Conservation (phyloP, 331 rosid genomes). For the Rhamnella rubrinervis region DNA sequence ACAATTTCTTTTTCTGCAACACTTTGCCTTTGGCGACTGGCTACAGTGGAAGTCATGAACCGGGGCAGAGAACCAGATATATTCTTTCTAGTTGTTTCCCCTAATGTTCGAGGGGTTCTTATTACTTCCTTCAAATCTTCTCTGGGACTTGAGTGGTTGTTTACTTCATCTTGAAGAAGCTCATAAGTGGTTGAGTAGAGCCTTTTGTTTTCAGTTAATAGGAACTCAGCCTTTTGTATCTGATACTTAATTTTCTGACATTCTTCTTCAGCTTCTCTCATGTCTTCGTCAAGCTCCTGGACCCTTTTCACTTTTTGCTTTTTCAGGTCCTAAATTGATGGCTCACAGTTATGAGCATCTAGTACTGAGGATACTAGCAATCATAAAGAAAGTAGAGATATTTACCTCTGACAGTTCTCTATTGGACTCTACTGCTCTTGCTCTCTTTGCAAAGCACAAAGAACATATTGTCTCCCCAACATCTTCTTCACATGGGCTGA, state of each 20-base stretch:
- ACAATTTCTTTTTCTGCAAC: conserved; percentile 49
- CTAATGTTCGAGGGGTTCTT: conserved; percentile 42
- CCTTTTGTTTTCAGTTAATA: conserved; percentile 47
- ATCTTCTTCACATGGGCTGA: conserved; percentile 84
- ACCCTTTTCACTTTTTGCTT: conserved; percentile 64
- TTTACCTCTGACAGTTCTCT: conserved; percentile 66
- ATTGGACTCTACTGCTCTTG: conserved; percentile 64
- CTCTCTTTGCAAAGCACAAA: conserved; percentile 83
- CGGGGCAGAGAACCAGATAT: conserved; percentile 63
- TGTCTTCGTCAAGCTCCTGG: conserved; percentile 58
- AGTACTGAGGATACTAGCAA: not conserved
- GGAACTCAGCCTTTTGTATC: conserved; percentile 49
- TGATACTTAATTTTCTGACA: conserved; percentile 46
- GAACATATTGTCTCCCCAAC: conserved; percentile 86
- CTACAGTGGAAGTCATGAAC: conserved; percentile 90
- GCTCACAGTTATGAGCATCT: not conserved
- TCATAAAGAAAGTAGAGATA: conserved; percentile 21
- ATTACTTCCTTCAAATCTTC: conserved; percentile 44
- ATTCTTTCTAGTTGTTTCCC: conserved; percentile 34
- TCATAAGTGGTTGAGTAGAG: conserved; percentile 32
- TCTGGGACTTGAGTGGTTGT: conserved; percentile 31
- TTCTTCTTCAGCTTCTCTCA: conserved; percentile 70
- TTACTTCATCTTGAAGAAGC: conserved; percentile 37
- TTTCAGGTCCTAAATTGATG: conserved; percentile 62
- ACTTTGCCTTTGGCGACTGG: conserved; percentile 82